These are phyloP conservation scores for Escallonia rubra DNA, from an alignment of 129 eudicot species.

Conservation along the genomic window DNA sequence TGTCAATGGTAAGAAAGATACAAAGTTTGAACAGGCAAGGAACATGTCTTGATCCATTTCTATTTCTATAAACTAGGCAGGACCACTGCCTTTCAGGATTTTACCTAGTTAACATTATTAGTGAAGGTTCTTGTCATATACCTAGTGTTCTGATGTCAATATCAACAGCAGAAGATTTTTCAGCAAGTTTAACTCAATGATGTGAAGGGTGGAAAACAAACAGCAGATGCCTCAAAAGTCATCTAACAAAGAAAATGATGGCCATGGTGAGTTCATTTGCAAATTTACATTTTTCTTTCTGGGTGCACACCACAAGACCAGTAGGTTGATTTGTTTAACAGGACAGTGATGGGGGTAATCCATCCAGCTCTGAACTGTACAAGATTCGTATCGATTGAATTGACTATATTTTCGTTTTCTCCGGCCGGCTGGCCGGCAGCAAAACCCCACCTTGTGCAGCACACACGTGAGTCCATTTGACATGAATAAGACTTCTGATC, in stretches of 20 bases:
- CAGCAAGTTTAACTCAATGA: neutral
- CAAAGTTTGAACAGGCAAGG: too few relatives aligned
- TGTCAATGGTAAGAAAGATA: too few relatives aligned
- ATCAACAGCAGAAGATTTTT: neutral
- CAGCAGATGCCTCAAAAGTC: neutral
- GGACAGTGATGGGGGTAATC: neutral
- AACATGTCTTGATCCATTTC: neutral
- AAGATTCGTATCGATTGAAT: neutral
- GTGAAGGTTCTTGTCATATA: neutral
- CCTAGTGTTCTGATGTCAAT: neutral
- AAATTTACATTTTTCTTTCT: neutral
- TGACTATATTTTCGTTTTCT: neutral
- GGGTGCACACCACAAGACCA: neutral
- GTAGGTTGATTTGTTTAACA: too few relatives aligned
- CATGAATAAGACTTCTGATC: too few relatives aligned
- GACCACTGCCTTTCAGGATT: neutral
- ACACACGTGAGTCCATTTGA: too few relatives aligned
- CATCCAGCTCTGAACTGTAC: too few relatives aligned
- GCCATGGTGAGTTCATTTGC: neutral
- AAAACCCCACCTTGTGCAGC: too few relatives aligned
- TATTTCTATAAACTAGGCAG: neutral
- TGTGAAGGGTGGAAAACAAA: neutral
- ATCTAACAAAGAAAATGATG: neutral
- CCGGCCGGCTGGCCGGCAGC: neutral
- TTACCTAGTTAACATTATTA: too few relatives aligned